Conservation (phyloP, 495 filamentous ascomycete genomes). For the Monascus purpureus region DNA sequence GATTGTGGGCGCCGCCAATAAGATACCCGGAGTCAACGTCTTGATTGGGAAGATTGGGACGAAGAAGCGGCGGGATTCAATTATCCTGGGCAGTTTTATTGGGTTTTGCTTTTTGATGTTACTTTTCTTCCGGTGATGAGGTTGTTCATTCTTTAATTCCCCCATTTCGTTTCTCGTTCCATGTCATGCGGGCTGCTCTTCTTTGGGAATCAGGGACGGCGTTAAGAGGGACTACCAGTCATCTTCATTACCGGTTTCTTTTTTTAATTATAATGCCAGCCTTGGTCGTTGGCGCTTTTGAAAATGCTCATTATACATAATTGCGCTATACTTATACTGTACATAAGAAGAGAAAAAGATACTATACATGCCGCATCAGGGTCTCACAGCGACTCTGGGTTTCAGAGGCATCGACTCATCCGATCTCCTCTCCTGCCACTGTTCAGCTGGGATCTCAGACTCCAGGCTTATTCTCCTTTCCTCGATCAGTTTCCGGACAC, state of each 20-base stretch:
- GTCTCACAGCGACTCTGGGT: slow-evolving; percentile 9
- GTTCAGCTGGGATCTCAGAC: slow-evolving; percentile 11
- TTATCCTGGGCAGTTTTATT: slow-evolving; percentile 84
- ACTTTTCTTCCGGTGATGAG: slow-evolving; percentile 62
- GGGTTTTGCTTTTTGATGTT: slow-evolving; percentile 81
- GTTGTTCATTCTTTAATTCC: too few relatives aligned
- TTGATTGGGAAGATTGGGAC: slow-evolving; percentile 88
- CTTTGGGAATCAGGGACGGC: too few relatives aligned
- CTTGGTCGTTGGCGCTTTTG: slow-evolving; percentile 1
- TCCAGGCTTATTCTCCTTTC: slow-evolving; percentile 29
- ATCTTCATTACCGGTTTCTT: too few relatives aligned
- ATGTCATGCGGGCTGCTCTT: too few relatives aligned
- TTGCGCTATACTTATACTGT: slow-evolving; percentile 8
- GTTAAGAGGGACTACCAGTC: too few relatives aligned
- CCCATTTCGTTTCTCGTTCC: too few relatives aligned
- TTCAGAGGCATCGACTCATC: slow-evolving; percentile 4
- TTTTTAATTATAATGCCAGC: background rate
- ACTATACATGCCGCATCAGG: slow-evolving; percentile 2
- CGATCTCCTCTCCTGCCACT: slow-evolving; percentile 2
- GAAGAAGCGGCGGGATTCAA: slow-evolving; percentile 88
- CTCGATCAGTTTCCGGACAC: slow-evolving; percentile 50
- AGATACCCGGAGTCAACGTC: slow-evolving; percentile 85
- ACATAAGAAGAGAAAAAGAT: slow-evolving; percentile 5
- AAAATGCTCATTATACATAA: slow-evolving; percentile 3
- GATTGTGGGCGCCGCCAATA: slow-evolving; percentile 74